A percentile compares a stretch with the other conserved stretches of the same genome.
Evolutionary conservation across 164 flowering plant species (phyloP).

Genomic region (Nelumbo lutea): DNA sequence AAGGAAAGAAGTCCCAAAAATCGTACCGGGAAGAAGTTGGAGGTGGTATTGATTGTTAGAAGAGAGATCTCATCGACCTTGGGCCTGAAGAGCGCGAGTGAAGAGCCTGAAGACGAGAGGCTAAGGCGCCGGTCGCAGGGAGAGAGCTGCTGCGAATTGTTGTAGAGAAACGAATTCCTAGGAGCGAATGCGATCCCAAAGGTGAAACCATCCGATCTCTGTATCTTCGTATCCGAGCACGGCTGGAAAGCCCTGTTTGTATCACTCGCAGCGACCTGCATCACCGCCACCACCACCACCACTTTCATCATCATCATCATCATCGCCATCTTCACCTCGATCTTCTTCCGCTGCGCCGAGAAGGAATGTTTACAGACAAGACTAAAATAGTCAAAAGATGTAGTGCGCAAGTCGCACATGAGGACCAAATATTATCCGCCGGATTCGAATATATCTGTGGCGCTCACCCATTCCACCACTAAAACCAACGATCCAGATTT

Average conservation of each 20-base stretch:
- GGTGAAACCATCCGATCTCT: constrained; percentile 72
- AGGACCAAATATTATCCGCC: no score
- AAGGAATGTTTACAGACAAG: no score
- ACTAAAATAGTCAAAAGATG: no score
- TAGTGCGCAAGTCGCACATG: no score
- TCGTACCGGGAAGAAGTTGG: constrained; percentile 58
- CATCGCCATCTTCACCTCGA: not conserved
- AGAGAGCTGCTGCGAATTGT: constrained; percentile 44
- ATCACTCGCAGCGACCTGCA: constrained; percentile 18
- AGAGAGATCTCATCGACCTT: constrained; percentile 97
- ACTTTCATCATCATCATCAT: not conserved
- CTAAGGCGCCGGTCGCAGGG: constrained; percentile 79
- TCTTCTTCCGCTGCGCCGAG: not conserved
- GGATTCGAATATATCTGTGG: no score
- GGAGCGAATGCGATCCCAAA: constrained; percentile 78
- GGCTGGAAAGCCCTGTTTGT: constrained; percentile 46
- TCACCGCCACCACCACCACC: not conserved
- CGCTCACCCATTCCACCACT: no score
- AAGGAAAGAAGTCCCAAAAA: not conserved
- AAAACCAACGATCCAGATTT: no score
- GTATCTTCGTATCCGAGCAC: constrained; percentile 55
- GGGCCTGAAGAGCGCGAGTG: constrained; percentile 77
- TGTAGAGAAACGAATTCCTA: constrained; percentile 34
- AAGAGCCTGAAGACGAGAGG: constrained; percentile 43
- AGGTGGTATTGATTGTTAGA: constrained; percentile 69